Evolutionary conservation across 208 protist genomes (phyloP).

Genomic region (Leishmania lainsoni): DNA sequence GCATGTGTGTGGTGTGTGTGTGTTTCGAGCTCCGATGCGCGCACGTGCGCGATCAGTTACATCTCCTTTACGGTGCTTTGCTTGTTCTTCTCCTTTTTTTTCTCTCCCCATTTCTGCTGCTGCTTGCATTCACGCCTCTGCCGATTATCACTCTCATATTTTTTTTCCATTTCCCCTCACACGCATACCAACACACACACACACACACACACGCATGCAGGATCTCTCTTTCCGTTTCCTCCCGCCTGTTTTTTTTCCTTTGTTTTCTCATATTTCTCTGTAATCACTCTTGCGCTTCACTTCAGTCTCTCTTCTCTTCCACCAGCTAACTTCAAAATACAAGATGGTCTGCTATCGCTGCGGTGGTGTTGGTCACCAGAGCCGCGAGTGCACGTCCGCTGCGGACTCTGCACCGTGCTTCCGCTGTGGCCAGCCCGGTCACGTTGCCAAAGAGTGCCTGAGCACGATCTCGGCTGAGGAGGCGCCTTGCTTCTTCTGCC

Average conservation of each 20-base stretch:
- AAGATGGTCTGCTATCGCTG: constrained; percentile 89
- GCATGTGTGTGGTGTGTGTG: neutral
- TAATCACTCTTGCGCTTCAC: constrained; percentile 12
- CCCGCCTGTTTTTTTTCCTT: neutral
- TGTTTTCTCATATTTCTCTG: constrained; percentile 4
- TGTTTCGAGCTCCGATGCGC: neutral
- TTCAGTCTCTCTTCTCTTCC: neutral
- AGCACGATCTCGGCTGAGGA: constrained; percentile 60
- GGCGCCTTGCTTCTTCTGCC: constrained; percentile 90
- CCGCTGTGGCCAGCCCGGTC: constrained; percentile 78
- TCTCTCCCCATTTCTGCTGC: neutral
- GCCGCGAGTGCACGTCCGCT: constrained; percentile 69
- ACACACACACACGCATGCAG: neutral
- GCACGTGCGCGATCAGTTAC: neutral
- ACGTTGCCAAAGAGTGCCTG: constrained; percentile 80
- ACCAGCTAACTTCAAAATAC: neutral
- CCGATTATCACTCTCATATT: neutral
- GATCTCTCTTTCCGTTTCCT: constrained; percentile 1
- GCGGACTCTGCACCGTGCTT: constrained; percentile 68
- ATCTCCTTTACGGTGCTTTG: neutral
- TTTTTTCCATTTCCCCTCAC: neutral
- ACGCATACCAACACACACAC: neutral
- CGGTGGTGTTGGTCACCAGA: constrained; percentile 79
- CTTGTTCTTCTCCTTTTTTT: neutral
- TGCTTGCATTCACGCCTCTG: no score